Base-by-base conservation (phyloP, 768 basidiomycete genomes). In the Trametopsis cervina region DNA sequence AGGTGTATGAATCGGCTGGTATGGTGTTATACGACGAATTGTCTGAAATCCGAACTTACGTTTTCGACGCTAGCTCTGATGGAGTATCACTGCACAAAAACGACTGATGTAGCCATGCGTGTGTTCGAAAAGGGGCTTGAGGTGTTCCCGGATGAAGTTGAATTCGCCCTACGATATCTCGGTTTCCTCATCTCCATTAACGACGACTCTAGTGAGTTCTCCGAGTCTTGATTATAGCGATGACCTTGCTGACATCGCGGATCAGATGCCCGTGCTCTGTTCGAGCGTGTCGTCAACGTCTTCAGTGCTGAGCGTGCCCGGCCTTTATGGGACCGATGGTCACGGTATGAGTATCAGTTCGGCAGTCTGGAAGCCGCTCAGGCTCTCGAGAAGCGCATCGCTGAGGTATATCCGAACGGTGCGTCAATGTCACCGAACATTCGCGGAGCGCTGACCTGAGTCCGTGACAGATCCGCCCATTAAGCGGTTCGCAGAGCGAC, bases 61-160 rank as follows among this genome's bases (percentile, higher is more conserved):
- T n/a, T n/a, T n/a, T n/a, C 15, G 7, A 15, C 29, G 15, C 60
- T 25, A 93, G 96, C 96, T 0, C 63, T 94, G 56, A 89, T 95
- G 80, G 96, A 98, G 64, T 96, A 96, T 60, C 92, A 96, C 62
- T 78, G 78, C 60, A 89, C 83, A 59, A 86, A 86, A 47, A 84
- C 88, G 40, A 67, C 77, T 2, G 75, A 75, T 38, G 83, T 97
- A 22, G 88, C 94, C 0, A 86, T 82, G 39, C 77, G 92, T 39
- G 94, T 99, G 51, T 98, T 95, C 61, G 94, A 97, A 65, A 85
- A 88, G 55, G 96, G 93, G 22, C 67, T 96, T 60, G 90, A 94
- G 60, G 67, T 72, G 12, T 96, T 89, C 62, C 78, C 79, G 2
- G 81, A 86, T 18, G 86, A 95, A 52, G 76, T 84, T 35, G 87